Evolutionary conservation across 352 stramenopile genomes (phyloP), one percentile per base, ranked within the genome.

Genomic region (Phytophthora crassamura): DNA sequence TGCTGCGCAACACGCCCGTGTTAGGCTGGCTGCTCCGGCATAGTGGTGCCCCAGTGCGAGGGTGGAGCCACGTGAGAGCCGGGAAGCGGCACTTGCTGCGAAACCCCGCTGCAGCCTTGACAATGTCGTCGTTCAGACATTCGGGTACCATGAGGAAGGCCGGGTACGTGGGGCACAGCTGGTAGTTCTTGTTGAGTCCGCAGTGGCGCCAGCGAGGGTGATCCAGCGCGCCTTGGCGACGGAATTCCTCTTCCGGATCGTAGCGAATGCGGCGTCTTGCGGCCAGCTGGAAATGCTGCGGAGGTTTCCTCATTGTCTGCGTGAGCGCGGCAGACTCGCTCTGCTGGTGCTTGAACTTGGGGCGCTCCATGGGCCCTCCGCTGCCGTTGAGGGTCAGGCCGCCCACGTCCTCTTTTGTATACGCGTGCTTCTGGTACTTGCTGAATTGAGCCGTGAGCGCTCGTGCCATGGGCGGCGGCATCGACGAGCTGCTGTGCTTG

Each of bases 21-120:
- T 98, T 98, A 1, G 97, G 97, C 67, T 99, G 97, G 33, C 92
- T 95, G 38, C 82, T 97, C 18, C 97, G 82, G 77, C 95, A 99
- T 41, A 99, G 80, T 32, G 88, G 89, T 1, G 93, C 93, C 40
- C 95, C 94, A 18, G 96, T 97, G 34, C 75, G 71, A 39, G 85
- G 84, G 68, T 95, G 90, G 7, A 95, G 80, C 93, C 94, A 99
- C 1, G 93, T 96, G 16, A 99, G 72, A 18, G 69, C 88, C 35
- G 87, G 87, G 43, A 93, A 88, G 0, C 87, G 83, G 35, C 75
- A 84, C 64, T 93, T 93, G 59, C 83, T 93, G 30, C 87, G 84
- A 58, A 94, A 95, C 0, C 69, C 61, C 5, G 85, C 80, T 12
- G 87, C 85, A 38, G 88, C 76, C 18, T 64, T 74, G 40, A 95